These are phyloP conservation scores for Cladosporium oxysporum DNA, from an alignment of 2,329 filamentous ascomycete species.

Conservation along the genomic window DNA sequence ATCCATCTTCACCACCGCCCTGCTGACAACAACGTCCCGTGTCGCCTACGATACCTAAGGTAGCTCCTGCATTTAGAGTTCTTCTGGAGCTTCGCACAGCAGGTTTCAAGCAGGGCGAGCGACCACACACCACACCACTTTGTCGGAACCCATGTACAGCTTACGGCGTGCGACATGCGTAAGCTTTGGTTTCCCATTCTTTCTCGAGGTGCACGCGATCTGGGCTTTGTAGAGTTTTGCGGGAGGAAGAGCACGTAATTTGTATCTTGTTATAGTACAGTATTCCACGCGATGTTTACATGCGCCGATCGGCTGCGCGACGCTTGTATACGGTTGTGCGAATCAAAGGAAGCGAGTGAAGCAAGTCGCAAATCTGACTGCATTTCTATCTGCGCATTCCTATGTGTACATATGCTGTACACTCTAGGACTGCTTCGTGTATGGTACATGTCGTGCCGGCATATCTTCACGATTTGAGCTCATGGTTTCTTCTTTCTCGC, in stretches of 20 bases:
- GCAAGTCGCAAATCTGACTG: not conserved
- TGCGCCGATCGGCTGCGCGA: not conserved
- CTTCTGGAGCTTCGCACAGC: not conserved
- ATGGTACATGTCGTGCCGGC: no score
- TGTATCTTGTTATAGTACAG: not conserved
- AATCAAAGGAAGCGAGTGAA: not conserved
- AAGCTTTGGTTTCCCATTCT: not conserved
- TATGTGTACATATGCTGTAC: not conserved
- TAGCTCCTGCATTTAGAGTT: not conserved
- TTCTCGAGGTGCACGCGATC: not conserved
- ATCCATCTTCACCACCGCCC: not conserved
- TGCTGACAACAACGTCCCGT: not conserved
- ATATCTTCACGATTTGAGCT: not conserved
- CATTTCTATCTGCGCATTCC: not conserved
- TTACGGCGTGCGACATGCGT: not conserved
- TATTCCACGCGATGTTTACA: not conserved
- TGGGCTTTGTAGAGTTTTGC: not conserved
- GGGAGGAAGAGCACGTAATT: not conserved
- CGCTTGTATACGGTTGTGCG: not conserved
- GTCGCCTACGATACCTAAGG: not conserved
- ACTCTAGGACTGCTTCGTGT: no score
- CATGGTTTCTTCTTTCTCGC: not conserved
- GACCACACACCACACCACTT: not conserved
- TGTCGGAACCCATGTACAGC: not conserved
- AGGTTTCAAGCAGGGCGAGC: constrained; percentile 1